Base-by-base conservation (phyloP, 1,139 yeast genomes). In the Arxiozyma slooffiae region DNA sequence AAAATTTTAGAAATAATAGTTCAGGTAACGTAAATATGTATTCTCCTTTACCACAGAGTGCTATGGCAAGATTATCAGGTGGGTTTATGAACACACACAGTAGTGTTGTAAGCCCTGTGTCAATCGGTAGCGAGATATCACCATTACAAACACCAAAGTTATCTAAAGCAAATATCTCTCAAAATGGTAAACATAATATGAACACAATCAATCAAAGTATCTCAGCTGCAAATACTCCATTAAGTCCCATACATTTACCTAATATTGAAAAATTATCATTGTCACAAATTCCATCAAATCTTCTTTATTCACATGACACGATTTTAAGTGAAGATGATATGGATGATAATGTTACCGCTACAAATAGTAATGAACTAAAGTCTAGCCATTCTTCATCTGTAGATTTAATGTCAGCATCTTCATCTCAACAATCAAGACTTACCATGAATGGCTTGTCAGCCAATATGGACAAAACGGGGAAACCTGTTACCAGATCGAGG, bases 381-480 rank as follows among this genome's bases (percentile, higher is more conserved):
- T 30, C 36, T 30, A n/a, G 14, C 6, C 11, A 30, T 30, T 30
- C 36, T 14, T 30, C 36, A 14, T 30, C 36, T 11, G 6, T 30
- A 11, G 36, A 30, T 11, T 30, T 30, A 11, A n/a, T 7, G 6
- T n/a, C 36, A 11, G 36, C 14, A 30, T 34, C 48, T n/a, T 16
- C 34, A 3, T 48, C 50, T 2, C 41, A 39, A 4, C 45, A 48
- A 8, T 24, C 43, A 11, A 44, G 46, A 34, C 46, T 54, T 14
- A 52, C 60, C 20, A 58, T 59, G 11, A 61, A 59, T 48, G 52
- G 57, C 6, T 50, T 57, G 38, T 48, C 58, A 41, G 62, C 48
- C 21, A 38, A 26, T 22, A 18, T 40, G 21, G 36, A 41, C 24
- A 47, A 40, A 39, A 37, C 49, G n/a, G 18, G 38, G 26, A 18